Evolutionary conservation across 768 basidiomycete species (phyloP), one percentile per base, ranked within the genome.

Genomic region (Lepiota subincarnata): DNA sequence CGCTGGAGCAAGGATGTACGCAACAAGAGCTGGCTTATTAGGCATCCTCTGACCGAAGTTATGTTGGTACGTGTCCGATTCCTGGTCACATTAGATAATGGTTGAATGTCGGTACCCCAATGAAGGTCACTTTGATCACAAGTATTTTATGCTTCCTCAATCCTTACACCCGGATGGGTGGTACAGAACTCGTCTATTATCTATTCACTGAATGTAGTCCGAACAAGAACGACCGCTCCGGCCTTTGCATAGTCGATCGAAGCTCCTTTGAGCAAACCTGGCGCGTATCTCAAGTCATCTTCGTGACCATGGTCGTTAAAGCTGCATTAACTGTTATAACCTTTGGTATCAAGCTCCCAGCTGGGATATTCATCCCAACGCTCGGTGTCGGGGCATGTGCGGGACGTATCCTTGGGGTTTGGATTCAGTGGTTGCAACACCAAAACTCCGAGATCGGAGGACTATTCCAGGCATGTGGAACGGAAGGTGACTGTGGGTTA

Each of bases 301-400:
- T 80, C n/a, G 71, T 86, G 13, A 89, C 94, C 12, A 79, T 96
- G 74, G 38, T 93, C 38, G 80, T 93, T 61, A 96, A 95, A 66
- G 87, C 83, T 1, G 75, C 75, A 2, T 68, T 97, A 50, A 94
- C 92, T 0, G 73, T 93, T 48, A 77, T 96, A 35, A 98, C 96
- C 0, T 98, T 98, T 56, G 97, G 96, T 6, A 91, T 96, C 71
- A 90, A 87, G 62, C 62, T 92, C 14, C 89, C 89, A 44, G 93
- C 94, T 12, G 96, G 97, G 3, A 97, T 98, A 59, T 99, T 99
- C 70, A 92, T 99, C 37, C 97, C 97, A 0, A 91, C 93, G 0
- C 81, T 99, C 6, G 93, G 89, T 12, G 95, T 96, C 10, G 95
- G 96, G 20, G 95, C 95, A 0, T 95, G 93, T 63, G 89, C 89